Percentiles rank a stretch among this genome's conserved stretches.
These are phyloP conservation scores for Cubamyces lactineus DNA, from an alignment of 768 basidiomycete genomes.

Conservation along the genomic window DNA sequence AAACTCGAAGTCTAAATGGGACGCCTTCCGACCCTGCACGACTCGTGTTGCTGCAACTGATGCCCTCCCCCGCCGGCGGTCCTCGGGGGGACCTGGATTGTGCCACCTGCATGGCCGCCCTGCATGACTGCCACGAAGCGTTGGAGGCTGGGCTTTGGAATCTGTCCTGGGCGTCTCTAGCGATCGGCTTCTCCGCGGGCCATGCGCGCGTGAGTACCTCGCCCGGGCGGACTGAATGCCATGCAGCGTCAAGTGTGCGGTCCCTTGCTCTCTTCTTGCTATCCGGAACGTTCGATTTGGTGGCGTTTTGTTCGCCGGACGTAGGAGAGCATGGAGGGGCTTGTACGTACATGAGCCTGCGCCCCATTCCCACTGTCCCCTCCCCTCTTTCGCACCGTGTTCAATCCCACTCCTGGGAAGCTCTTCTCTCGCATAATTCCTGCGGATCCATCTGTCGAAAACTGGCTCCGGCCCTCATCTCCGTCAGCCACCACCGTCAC, in stretches of 20 bases:
- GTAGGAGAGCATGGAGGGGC: neutral
- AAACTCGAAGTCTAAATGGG: neutral
- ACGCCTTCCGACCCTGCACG: neutral
- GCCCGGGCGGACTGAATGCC: constrained; percentile 1
- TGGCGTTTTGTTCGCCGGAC: constrained; percentile 12
- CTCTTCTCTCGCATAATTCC: neutral
- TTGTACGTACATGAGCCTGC: constrained; percentile 15
- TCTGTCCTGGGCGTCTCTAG: neutral
- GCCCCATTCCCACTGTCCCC: constrained; percentile 11
- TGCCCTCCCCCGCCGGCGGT: constrained; percentile 1
- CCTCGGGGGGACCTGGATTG: constrained; percentile 1
- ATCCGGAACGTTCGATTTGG: constrained; percentile 5
- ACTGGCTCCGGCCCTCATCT: neutral
- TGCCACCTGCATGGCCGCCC: neutral
- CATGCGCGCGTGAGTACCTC: neutral
- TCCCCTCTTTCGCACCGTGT: constrained; percentile 2
- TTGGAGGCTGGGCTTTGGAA: neutral
- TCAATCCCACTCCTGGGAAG: neutral
- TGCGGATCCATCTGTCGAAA: constrained; percentile 11
- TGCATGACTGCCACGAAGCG: neutral
- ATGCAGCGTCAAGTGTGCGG: neutral
- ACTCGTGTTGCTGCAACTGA: neutral
- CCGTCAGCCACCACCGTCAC: constrained; percentile 7
- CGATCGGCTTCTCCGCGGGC: neutral
- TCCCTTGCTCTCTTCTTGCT: neutral